Base-by-base conservation (phyloP, 2,329 filamentous ascomycete species). In the Sporothrix curviconia region DNA sequence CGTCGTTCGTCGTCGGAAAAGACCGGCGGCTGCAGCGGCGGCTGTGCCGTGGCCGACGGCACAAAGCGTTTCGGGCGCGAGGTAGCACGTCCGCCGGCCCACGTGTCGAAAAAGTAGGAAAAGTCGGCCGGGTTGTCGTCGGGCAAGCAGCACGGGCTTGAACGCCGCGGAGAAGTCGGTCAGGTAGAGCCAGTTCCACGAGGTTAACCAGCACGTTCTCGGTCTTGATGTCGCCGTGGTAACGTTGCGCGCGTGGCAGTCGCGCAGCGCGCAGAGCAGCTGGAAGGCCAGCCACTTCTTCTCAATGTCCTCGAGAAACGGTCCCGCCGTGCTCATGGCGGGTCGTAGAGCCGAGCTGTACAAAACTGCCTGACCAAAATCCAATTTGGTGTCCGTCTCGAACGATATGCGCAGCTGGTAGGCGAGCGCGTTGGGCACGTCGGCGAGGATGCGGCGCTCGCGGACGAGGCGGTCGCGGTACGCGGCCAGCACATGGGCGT, bases 221-320 rank as follows among this genome's bases (percentile, higher is more conserved):
- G 1, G 92, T 94, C 77, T 99, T 99, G 76, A 99, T 97, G 68
- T 99, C 95, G 58, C 94, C 95, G 69, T 99, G 94, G 69, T 92
- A 97, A 99, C 80, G 66, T 95, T 89, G 47, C 87, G 82, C 28
- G 87, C 80, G 70, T 99, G 94, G 66, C 90, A 96, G 71, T 99
- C 95, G 57, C 92, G 85, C 59, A 99, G 77, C 3, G 90, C 92
- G 70, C 91, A 96, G 11, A 99, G 80, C 3, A 99, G 81, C 74
- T 99, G 94, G 66, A 96, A 99, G 0, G 92, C 89, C 52, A 99
- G 81, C 94, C 94, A 99, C 75, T 95, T 96, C 79, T 96, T 97
- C 72, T 99, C 94, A 63, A 99, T 94, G 63, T 95, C 90, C 72
- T 99, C 95, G 9, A 97, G 78, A 65, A 99, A 99, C 0, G 94